Evolutionary conservation across 208 protist genomes (phyloP), one percentile per base, ranked within the genome.

Genomic region (Leishmania mexicana): DNA sequence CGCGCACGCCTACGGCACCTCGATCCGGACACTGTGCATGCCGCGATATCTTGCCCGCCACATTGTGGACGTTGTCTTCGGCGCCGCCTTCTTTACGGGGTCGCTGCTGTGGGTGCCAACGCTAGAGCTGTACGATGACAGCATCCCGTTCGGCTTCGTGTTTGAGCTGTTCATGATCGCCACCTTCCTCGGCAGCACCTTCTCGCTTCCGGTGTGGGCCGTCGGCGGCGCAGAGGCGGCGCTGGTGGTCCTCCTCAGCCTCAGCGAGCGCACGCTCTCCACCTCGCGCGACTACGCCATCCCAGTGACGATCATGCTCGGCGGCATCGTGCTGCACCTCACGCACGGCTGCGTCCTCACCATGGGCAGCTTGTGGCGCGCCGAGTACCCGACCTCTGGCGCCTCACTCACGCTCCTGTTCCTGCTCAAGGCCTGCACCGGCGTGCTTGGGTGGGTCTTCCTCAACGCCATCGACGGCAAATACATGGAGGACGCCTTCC

Each of bases 101-200:
- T 95, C 98, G 15, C 97, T 98, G 73, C 87, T 98, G 75, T 99
- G 96, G 96, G 96, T 93, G 31, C 96, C 96, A 6, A 83, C 87
- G 17, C 78, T 99, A 21, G 79, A 87, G 51, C 70, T 82, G 47
- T 78, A 73, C 72, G 89, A 86, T 51, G 84, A 83, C 65, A 81
- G 53, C n/a, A 65, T 93, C 24, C 90, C 90, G 42, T 87, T 91
- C 75, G 89, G 89, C 54, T 51, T 90, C 64, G 77, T 90, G 19
- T 90, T 90, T 72, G 49, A 89, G 19, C 45, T 67, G 28, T 88
- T 93, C 74, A 90, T 89, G 85, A 51, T 90, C 4, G 57, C 86
- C 68, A 75, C 67, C 31, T 82, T 81, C 75, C 67, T 90, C n/a
- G 87, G 89, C 45, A 75, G 77, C 51, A 78, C 82, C 57, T 49